phyloP scores from a whole-genome alignment of 345 rosid species.

The Kernera saxatilis region DNA sequence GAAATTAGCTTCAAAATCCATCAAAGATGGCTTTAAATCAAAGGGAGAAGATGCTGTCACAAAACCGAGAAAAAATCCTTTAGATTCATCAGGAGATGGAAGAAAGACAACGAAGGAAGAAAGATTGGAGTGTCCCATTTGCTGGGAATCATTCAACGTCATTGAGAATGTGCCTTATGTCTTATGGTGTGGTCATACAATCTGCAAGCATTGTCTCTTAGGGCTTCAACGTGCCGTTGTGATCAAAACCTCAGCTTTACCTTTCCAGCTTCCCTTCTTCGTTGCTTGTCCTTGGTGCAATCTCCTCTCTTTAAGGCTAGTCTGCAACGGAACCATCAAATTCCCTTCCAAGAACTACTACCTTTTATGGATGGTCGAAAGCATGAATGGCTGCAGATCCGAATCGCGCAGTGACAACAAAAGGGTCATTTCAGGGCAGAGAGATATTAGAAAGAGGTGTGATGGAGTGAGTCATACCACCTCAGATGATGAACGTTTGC shows the following conservation, averaged over 20 bases:
- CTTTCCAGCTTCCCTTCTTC: conserved; percentile 49
- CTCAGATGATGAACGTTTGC: conserved; percentile 15
- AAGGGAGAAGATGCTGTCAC: conserved; percentile 16
- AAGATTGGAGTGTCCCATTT: conserved; percentile 60
- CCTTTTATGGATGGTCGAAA: conserved; percentile 73
- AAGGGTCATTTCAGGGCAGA: conserved; percentile 11
- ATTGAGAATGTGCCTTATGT: conserved; percentile 65
- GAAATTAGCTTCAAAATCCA: conserved; percentile 35
- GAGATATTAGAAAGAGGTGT: conserved; percentile 22
- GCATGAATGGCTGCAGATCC: conserved; percentile 44
- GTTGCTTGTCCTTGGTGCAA: conserved; percentile 71
- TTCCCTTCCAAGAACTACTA: conserved; percentile 65
- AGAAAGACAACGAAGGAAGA: conserved; percentile 35
- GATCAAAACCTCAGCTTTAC: conserved; percentile 39
- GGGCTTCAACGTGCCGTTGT: conserved; percentile 54
- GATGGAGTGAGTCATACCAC: conserved; percentile 23
- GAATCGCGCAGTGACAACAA: conserved; percentile 20
- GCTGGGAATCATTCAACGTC: conserved; percentile 69
- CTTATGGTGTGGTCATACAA: conserved; percentile 73
- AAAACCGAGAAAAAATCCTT: conserved; percentile 24
- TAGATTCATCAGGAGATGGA: conserved; percentile 39
- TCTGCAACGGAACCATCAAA: conserved; percentile 45
- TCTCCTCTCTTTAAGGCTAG: conserved; percentile 48
- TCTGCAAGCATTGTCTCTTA: conserved; percentile 57
- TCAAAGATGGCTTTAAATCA: conserved; percentile 16